Evolutionary conservation across 2,329 filamentous ascomycete species (phyloP), one percentile per base, ranked within the genome.

Genomic region (Magnaporthiopsis rhizophila): DNA sequence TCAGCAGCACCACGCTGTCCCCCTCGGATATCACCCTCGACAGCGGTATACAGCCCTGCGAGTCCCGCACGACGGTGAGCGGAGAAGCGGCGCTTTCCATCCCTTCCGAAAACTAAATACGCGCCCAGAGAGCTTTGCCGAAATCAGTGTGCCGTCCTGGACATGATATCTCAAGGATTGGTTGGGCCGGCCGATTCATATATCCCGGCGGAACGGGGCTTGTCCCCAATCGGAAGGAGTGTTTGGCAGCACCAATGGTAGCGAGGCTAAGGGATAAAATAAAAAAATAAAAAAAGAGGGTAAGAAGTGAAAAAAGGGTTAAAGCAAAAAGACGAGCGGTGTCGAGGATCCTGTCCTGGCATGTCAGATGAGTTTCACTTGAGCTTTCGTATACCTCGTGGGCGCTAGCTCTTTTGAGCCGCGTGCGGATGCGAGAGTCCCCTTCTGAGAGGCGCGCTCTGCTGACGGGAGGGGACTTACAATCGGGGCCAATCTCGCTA

Each of bases 31-130:
- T 75, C 36, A 78, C 72, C 64, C 73, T 79, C 58, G 76, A 74
- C 59, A 85, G 72, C 18, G 81, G 80, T 24, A 86, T 73, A 69
- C 77, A 81, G 59, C 76, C 72, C 67, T 78, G 77, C 34, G 72
- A 70, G 68, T 82, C 81, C 71, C 79, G 76, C 65, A 78, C 63
- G 65, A 80, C 24, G 24, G 24, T 28, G 45, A 24, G 18, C 45
- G 45, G n/a, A 21, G 45, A 24, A 11, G 45, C 21, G 21, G 45
- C 45, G n/a, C 45, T 53, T 21, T 53, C 45, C 45, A 53, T 53
- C 45, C 45, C 45, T 21, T 53, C 45, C 45, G 45, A n/a, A 53
- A 53, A 53, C 45, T n/a, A 53, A 11, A 11, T n/a, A 24, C 45
- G 45, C 21, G 45, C 45, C 45, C 45, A 3, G 8, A 21, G 45